Percentiles rank a stretch among this genome's conserved stretches.
phyloP scores from a whole-genome alignment of 2,329 filamentous ascomycete species.

The Esteya vermicola region DNA sequence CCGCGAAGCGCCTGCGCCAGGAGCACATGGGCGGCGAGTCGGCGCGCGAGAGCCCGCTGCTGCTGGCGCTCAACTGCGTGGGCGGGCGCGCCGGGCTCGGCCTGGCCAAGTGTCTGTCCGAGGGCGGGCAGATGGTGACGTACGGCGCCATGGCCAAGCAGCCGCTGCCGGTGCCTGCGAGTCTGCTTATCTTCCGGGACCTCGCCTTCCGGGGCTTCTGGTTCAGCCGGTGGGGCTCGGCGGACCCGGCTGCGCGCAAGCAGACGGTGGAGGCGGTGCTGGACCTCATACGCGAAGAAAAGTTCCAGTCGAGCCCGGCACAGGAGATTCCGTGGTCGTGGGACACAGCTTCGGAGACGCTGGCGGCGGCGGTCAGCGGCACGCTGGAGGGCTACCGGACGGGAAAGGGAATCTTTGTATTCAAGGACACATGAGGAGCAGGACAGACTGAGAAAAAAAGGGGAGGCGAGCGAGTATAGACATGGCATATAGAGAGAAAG shows the following conservation, averaged over 20 bases:
- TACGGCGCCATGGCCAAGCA: slow-evolving; percentile 93
- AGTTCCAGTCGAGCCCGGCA: slow-evolving; percentile 75
- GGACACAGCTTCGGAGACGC: slow-evolving; percentile 55
- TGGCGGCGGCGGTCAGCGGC: slow-evolving; percentile 65
- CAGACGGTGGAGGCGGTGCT: slow-evolving; percentile 77
- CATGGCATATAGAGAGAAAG: not conserved
- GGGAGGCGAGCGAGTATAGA: not conserved
- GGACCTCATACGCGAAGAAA: slow-evolving; percentile 55
- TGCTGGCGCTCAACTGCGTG: slow-evolving; percentile 82
- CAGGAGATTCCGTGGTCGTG: slow-evolving; percentile 71
- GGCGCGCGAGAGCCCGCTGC: slow-evolving; percentile 32
- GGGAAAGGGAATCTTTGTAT: slow-evolving; percentile 85
- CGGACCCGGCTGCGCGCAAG: slow-evolving; percentile 57
- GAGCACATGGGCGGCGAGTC: slow-evolving; percentile 57
- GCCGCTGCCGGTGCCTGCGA: slow-evolving; percentile 67
- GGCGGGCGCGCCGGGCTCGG: slow-evolving; percentile 73
- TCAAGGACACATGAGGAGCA: slow-evolving; percentile 38
- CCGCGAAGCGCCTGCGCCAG: slow-evolving; percentile 34
- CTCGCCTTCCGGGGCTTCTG: slow-evolving; percentile 85
- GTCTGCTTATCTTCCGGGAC: slow-evolving; percentile 85
- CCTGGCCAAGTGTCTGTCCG: slow-evolving; percentile 59
- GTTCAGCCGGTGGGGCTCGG: slow-evolving; percentile 79
- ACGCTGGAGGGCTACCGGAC: slow-evolving; percentile 72
- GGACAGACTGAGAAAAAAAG: not conserved
- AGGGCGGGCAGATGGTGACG: slow-evolving; percentile 66